phyloP scores from a whole-genome alignment of 2,329 filamentous ascomycete genomes.

The Alternaria rosae region DNA sequence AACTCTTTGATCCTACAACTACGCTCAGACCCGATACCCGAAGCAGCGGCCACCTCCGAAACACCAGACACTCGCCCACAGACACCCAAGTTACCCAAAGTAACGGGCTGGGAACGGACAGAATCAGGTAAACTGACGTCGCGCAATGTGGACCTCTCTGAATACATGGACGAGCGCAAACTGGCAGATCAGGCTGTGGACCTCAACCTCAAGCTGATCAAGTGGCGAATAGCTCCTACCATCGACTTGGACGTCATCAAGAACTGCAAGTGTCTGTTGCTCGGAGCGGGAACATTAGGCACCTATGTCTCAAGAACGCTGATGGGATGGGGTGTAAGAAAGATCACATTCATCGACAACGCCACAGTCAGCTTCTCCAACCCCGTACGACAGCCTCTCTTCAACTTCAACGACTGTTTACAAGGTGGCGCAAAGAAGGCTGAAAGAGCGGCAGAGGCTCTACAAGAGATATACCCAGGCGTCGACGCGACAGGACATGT shows the following conservation, averaged over 20 bases:
- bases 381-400: slow-evolving; percentile 92
- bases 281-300: slow-evolving; percentile 91
- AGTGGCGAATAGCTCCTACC: slow-evolving; percentile 92
- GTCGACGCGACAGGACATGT: slow-evolving; percentile 82
- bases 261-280: slow-evolving; percentile 83
- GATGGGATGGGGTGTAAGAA: slow-evolving; percentile 93
- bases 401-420: slow-evolving; percentile 87
- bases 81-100: slow-evolving; percentile 74
- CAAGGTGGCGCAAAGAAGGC: slow-evolving; percentile 87
- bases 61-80: slow-evolving; percentile 28
- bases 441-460: slow-evolving; percentile 75
- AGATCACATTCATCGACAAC: slow-evolving; percentile 96
- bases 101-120: slow-evolving; percentile 94
- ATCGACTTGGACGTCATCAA: slow-evolving; percentile 90
- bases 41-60: slow-evolving; percentile 17
- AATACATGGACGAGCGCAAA: slow-evolving; percentile 89
- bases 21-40: slow-evolving; percentile 28
- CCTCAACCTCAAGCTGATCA: slow-evolving; percentile 96
- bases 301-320: slow-evolving; percentile 92
- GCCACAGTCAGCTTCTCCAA: slow-evolving; percentile 95
- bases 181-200: slow-evolving; percentile 95
- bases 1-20: slow-evolving; percentile 77
- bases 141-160: slow-evolving; percentile 80
- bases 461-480: slow-evolving; percentile 88
- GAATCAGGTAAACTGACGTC: slow-evolving; percentile 77